phyloP scores from a whole-genome alignment of 2,329 filamentous ascomycete genomes.

The Fusarium austroafricanum region DNA sequence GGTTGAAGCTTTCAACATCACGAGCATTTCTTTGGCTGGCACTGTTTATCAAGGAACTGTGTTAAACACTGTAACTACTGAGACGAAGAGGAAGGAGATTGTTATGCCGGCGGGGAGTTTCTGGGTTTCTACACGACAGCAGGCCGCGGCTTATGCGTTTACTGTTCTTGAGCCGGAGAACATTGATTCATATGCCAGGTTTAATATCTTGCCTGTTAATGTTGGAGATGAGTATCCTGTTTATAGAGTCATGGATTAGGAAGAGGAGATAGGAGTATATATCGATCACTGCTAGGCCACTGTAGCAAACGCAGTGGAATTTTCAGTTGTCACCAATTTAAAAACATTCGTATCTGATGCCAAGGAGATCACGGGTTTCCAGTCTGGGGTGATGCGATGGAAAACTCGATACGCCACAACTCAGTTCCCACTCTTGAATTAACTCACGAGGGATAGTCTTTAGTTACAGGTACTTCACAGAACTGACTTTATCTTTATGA shows the following conservation, averaged over 20 bases:
- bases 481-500: too few relatives aligned
- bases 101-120: conserved; percentile 44
- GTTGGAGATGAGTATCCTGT: conserved; percentile 47
- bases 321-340: too few relatives aligned
- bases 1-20: conserved; percentile 41
- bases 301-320: too few relatives aligned
- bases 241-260: conserved; percentile 37
- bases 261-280: too few relatives aligned
- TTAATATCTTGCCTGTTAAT: conserved; percentile 41
- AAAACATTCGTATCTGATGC: too few relatives aligned
- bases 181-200: conserved; percentile 43
- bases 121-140: conserved; percentile 43
- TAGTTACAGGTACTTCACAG: too few relatives aligned
- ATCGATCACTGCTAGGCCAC: too few relatives aligned
- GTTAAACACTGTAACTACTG: conserved; percentile 40
- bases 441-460: too few relatives aligned
- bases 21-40: conserved; percentile 19
- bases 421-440: too few relatives aligned
- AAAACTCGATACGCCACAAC: too few relatives aligned
- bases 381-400: too few relatives aligned
- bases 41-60: conserved; percentile 42
- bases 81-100: conserved; percentile 31
- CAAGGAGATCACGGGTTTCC: too few relatives aligned
- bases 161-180: conserved; percentile 46
- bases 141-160: conserved; percentile 46